Evolutionary conservation across 2,329 filamentous ascomycete genomes (phyloP).

Genomic region (Macroventuria anomochaeta): DNA sequence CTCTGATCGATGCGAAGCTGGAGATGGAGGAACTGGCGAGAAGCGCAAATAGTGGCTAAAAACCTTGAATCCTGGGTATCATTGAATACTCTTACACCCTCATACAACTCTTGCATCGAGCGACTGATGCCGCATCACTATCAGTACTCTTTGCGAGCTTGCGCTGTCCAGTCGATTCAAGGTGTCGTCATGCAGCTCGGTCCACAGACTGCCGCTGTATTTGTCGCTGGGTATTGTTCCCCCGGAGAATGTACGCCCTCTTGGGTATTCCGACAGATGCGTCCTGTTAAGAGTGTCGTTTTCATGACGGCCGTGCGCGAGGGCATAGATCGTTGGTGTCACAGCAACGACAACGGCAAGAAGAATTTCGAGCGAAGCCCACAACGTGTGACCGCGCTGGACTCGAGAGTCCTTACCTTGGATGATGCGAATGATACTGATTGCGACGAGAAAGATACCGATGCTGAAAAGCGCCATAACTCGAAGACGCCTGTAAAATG

Average conservation of each 20-base stretch:
- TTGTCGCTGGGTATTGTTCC: slow-evolving; percentile 2
- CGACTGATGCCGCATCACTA: slow-evolving; percentile 14
- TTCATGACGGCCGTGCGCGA: slow-evolving; percentile 20
- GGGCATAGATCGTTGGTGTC: slow-evolving; percentile 26
- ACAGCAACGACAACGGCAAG: slow-evolving; percentile 26
- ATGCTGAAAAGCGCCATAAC: slow-evolving; percentile 28
- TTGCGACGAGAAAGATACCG: slow-evolving; percentile 24
- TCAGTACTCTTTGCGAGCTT: slow-evolving; percentile 18
- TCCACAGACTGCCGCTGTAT: slow-evolving; percentile 16
- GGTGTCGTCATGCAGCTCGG: slow-evolving; percentile 16
- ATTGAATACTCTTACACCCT: neutral
- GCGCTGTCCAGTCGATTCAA: slow-evolving; percentile 12
- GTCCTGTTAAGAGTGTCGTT: slow-evolving; percentile 15
- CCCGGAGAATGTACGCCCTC: slow-evolving; percentile 11
- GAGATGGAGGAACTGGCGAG: neutral
- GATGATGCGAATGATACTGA: slow-evolving; percentile 25
- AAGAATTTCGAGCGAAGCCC: slow-evolving; percentile 25
- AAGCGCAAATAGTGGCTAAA: neutral
- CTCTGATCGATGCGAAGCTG: neutral
- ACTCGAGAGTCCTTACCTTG: slow-evolving; percentile 18
- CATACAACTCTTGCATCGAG: slow-evolving; percentile 7
- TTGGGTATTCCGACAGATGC: slow-evolving; percentile 13
- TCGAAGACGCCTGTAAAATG: slow-evolving; percentile 16
- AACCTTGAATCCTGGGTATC: neutral
- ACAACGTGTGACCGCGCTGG: slow-evolving; percentile 24